Percentiles rank a stretch among this genome's conserved stretches.
phyloP scores from a whole-genome alignment of 345 rosid species.

The Eucalyptus tenuipes region DNA sequence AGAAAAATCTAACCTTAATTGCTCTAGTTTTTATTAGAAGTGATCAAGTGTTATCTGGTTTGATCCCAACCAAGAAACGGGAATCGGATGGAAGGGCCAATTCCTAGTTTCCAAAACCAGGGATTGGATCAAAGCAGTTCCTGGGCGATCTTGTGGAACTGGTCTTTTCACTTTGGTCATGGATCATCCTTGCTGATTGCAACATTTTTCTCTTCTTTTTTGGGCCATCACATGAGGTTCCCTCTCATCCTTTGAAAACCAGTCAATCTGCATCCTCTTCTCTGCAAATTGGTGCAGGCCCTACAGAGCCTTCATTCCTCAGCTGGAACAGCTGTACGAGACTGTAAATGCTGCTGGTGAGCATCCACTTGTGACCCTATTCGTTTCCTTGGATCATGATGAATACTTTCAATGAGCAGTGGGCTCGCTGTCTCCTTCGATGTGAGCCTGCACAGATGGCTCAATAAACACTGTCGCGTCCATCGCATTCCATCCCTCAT shows the following conservation, averaged over 20 bases:
- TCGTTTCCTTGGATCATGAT: conserved; percentile 57
- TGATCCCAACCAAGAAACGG: too few species aligned
- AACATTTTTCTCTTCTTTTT: neutral
- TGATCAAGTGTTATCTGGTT: too few species aligned
- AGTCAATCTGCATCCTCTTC: conserved; percentile 52
- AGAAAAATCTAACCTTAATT: neutral
- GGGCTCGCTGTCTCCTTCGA: conserved; percentile 74
- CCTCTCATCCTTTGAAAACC: conserved; percentile 28
- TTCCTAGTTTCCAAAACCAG: too few species aligned
- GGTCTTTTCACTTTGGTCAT: neutral
- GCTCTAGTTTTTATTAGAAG: neutral
- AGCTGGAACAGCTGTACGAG: conserved; percentile 42
- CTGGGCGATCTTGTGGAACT: too few species aligned
- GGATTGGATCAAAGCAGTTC: too few species aligned
- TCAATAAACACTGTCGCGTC: conserved; percentile 26
- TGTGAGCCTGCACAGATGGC: conserved; percentile 13
- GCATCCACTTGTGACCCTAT: conserved; percentile 38
- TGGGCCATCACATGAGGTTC: conserved; percentile 24
- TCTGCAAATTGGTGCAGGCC: conserved; percentile 89
- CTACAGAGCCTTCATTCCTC: conserved; percentile 47
- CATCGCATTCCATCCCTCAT: conserved; percentile 49
- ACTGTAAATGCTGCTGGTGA: conserved; percentile 16
- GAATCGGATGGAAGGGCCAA: too few species aligned
- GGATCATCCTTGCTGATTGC: neutral
- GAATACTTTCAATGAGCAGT: conserved; percentile 60